Evolutionary conservation across 2,329 filamentous ascomycete species (phyloP).

Genomic region (Pyrenochaeta sp.): DNA sequence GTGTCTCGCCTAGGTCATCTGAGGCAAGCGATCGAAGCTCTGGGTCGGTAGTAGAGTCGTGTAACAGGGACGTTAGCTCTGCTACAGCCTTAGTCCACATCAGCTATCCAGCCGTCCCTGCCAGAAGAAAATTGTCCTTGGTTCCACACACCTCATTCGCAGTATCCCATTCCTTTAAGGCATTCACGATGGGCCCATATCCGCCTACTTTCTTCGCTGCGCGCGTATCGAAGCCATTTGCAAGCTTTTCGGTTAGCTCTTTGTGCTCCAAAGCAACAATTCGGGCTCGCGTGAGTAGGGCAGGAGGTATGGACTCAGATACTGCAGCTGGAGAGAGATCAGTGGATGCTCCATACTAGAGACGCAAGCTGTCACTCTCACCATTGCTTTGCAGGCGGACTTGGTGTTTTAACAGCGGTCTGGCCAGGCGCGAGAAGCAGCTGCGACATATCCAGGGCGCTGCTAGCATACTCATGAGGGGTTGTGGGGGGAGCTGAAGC

Average conservation of each 20-base stretch:
- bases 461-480: conserved; percentile 47
- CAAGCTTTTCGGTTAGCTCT: conserved; percentile 61
- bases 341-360: conserved; percentile 6
- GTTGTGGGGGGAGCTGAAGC: conserved; percentile 5
- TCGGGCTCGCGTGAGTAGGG: conserved; percentile 65
- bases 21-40: conserved; percentile 68
- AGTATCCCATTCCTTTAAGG: conserved; percentile 65
- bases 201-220: conserved; percentile 67
- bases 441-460: conserved; percentile 57
- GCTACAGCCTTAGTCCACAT: conserved; percentile 56
- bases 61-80: conserved; percentile 80
- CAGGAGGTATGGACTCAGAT: conserved; percentile 57
- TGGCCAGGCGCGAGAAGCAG: conserved; percentile 54
- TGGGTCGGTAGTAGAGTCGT: conserved; percentile 69
- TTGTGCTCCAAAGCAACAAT: conserved; percentile 64
- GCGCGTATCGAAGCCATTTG: conserved; percentile 63
- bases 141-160: conserved; percentile 61
- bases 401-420: conserved; percentile 39
- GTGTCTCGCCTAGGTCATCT: conserved; percentile 76
- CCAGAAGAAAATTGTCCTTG: not conserved
- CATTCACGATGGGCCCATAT: conserved; percentile 60
- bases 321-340: conserved; percentile 25
- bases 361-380: conserved; percentile 9
- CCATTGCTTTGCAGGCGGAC: conserved; percentile 40
- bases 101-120: conserved; percentile 17